These are phyloP conservation scores for Phalaenopsis equestris DNA, from an alignment of 106 monocot genomes.

Conservation along the genomic window DNA sequence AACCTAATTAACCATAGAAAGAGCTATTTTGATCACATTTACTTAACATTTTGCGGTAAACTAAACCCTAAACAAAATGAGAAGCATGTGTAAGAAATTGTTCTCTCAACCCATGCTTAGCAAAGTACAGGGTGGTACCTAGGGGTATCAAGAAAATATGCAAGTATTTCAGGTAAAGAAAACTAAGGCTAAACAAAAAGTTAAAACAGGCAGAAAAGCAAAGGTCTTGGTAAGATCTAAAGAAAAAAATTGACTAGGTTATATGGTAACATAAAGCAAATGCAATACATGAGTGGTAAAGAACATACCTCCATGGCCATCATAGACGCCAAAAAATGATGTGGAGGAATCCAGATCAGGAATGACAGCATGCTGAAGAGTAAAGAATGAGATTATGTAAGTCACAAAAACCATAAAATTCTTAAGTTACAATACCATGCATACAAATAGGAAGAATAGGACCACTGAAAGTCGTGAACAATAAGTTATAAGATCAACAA, in stretches of 20 bases:
- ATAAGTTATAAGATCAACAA: background rate
- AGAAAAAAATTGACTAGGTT: background rate
- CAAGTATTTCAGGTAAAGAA: background rate
- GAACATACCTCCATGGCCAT: slow-evolving; percentile 79
- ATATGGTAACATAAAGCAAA: background rate
- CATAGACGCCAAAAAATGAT: slow-evolving; percentile 76
- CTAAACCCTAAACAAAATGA: background rate
- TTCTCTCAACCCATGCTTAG: background rate
- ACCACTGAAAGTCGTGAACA: background rate
- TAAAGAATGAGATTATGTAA: slow-evolving; percentile 5
- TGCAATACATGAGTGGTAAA: background rate
- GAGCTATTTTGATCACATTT: background rate
- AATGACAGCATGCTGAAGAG: slow-evolving; percentile 55
- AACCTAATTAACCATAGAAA: background rate
- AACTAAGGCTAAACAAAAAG: background rate
- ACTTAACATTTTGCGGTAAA: too few relatives aligned
- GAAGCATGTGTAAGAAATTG: background rate
- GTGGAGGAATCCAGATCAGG: slow-evolving; percentile 50
- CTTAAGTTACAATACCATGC: background rate
- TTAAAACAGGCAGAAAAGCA: background rate
- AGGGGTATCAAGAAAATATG: background rate
- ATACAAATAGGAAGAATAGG: too few relatives aligned
- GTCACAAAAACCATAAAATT: background rate
- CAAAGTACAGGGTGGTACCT: too few relatives aligned
- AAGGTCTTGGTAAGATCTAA: background rate